These are phyloP conservation scores for Sclerospora graminicola DNA, from an alignment of 352 stramenopile genomes.

Conservation along the genomic window DNA sequence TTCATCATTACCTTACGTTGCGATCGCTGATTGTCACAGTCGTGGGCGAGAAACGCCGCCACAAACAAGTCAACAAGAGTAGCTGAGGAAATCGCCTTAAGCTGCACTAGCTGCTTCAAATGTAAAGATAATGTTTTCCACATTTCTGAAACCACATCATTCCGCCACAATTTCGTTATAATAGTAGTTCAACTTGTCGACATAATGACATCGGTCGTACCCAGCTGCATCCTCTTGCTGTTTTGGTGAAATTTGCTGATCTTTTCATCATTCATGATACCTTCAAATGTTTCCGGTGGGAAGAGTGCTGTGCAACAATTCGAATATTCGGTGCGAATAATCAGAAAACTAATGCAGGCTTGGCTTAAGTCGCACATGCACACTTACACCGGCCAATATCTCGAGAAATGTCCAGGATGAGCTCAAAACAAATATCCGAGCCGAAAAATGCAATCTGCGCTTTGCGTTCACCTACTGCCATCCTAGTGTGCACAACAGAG, in stretches of 20 bases:
- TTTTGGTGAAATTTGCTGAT: slow-evolving; percentile 67
- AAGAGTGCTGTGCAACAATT: slow-evolving; percentile 41
- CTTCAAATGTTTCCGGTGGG: slow-evolving; percentile 59
- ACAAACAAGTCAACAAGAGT: slow-evolving; percentile 40
- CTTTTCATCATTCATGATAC: slow-evolving; percentile 73
- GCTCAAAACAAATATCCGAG: slow-evolving; percentile 67
- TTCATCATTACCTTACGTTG: slow-evolving; percentile 44
- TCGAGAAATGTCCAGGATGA: slow-evolving; percentile 48
- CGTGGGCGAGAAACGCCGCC: slow-evolving; percentile 41
- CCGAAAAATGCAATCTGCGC: slow-evolving; percentile 75
- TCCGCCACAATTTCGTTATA: neutral
- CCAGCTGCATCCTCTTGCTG: slow-evolving; percentile 57
- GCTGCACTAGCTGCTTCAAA: slow-evolving; percentile 41
- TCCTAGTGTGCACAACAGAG: slow-evolving; percentile 20
- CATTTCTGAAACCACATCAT: slow-evolving; percentile 26
- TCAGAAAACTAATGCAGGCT: neutral
- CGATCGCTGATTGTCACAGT: slow-evolving; percentile 44
- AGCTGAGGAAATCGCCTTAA: slow-evolving; percentile 27
- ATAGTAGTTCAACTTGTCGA: neutral
- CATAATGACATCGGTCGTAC: slow-evolving; percentile 10
- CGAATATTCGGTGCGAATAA: neutral
- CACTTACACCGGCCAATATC: slow-evolving; percentile 45
- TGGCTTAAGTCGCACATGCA: neutral
- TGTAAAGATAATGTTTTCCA: slow-evolving; percentile 54
- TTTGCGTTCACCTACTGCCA: slow-evolving; percentile 52